A percentile compares a stretch with the other conserved stretches of the same genome.
phyloP scores from a whole-genome alignment of 2,329 filamentous ascomycete genomes.

The Pseudocercospora vitis region DNA sequence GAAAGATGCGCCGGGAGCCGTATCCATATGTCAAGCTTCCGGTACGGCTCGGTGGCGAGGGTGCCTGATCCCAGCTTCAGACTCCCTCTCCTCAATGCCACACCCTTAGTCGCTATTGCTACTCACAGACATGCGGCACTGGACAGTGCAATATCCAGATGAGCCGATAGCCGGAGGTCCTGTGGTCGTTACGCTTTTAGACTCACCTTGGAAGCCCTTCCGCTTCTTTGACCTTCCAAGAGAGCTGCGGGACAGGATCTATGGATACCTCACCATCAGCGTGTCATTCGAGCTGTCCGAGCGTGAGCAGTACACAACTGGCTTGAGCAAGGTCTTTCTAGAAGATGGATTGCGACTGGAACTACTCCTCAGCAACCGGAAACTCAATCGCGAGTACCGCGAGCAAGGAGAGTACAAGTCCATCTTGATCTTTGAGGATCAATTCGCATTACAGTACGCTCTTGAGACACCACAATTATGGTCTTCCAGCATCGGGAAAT shows the following conservation, averaged over 20 bases:
- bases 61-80: not conserved
- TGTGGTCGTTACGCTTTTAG: not conserved
- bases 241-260: not conserved
- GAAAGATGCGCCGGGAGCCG: not conserved
- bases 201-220: not conserved
- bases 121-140: not conserved
- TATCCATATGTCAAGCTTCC: not conserved
- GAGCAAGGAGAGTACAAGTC: not conserved
- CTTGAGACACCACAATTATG: not conserved
- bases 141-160: not conserved
- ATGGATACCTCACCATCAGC: not conserved
- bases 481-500: not conserved
- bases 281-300: not conserved
- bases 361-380: not conserved
- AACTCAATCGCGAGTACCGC: not conserved
- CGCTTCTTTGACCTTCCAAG: not conserved
- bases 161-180: not conserved
- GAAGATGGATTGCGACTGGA: not conserved
- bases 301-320: not conserved
- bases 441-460: constrained; percentile 1
- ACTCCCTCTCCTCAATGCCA: not conserved
- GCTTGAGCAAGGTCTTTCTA: not conserved
- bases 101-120: no score
- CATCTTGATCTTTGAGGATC: not conserved
- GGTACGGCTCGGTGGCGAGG: not conserved